phyloP scores from a whole-genome alignment of 129 eudicot genomes.

The Escallonia herrerae region DNA sequence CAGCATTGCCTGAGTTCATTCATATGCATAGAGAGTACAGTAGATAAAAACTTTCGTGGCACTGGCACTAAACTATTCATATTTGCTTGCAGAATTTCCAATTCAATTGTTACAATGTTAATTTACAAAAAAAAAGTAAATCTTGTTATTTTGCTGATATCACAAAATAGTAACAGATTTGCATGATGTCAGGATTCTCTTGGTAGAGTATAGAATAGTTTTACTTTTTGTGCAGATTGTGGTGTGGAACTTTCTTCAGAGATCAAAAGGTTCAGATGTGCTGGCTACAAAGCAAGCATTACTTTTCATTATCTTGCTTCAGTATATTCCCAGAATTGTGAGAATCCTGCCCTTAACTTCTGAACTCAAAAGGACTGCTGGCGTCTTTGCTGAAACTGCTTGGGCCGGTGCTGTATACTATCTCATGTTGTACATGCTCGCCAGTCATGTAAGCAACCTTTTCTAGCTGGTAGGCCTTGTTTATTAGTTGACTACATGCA shows the following conservation, averaged over 20 bases:
- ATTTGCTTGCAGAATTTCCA: neutral
- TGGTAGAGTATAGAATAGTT: neutral
- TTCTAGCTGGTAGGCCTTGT: neutral
- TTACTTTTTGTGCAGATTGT: conserved; percentile 51
- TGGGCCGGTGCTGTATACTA: conserved; percentile 98
- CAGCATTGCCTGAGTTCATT: too few relatives aligned
- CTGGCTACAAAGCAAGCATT: conserved; percentile 66
- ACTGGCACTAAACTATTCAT: neutral
- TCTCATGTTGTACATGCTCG: conserved; percentile 76
- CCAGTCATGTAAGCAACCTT: conserved; percentile 75
- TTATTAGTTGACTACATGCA: too few relatives aligned
- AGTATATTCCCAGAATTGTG: conserved; percentile 68
- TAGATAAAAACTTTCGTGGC: neutral
- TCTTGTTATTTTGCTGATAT: neutral
- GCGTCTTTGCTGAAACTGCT: conserved; percentile 88
- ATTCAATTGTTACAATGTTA: neutral
- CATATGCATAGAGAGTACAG: neutral
- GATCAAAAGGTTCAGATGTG: conserved; percentile 57
- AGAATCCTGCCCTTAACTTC: conserved; percentile 74
- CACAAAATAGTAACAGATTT: neutral
- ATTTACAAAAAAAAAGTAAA: too few relatives aligned
- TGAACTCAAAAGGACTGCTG: conserved; percentile 83
- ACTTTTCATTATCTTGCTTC: conserved; percentile 50
- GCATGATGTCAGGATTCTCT: neutral
- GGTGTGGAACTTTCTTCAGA: conserved; percentile 69